Base-by-base conservation (phyloP, 345 rosid genomes). In the Arabidopsis arenosa region DNA sequence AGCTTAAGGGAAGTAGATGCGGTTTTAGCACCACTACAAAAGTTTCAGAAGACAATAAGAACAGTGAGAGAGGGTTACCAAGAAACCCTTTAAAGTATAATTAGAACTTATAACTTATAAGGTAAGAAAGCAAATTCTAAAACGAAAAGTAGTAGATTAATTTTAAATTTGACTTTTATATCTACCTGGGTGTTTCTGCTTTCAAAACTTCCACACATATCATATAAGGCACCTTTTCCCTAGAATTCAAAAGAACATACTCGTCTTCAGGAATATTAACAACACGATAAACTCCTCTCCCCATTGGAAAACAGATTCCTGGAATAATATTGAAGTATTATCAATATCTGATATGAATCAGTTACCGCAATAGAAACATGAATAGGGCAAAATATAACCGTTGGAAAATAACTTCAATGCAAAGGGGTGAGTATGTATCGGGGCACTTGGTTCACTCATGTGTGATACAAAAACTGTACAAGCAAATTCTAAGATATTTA, bases 221-320 rank as follows among this genome's bases (percentile, higher is more conserved):
- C 85, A 95, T 61, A 70, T 89, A 95, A 60, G 99, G 99, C 49
- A 96, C 99, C 82, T 95, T 95, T 84, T 95, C 99, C 87, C 99
- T 90, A 71, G 99, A 95, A 78, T 95, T 95, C 84, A 95, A 81
- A 72, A 95, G 96, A 82, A 89, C 85, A 74, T 93, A 94, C 86
- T 95, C 99, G 66, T 89, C 98, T 87, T 90, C 97, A 61, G 98
- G 99, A 73, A 95, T 90, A 84, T 90, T 93, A 73, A 95, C 84
- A 75, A 92, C 97, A 41, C 96, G 93, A 76, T 88, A 88, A 86
- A 88, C 78, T 72, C 98, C 99, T 81, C 84, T 92, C 75, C 99
- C 99, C 98, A 95, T 82, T 51, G 98, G 98, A 83, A 92, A 92
- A 87, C 98, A 95, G 62, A 95, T 74, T 70, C 99, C 99, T 95